phyloP scores from a whole-genome alignment of 441 rosid species.

The Erodium texanum region DNA sequence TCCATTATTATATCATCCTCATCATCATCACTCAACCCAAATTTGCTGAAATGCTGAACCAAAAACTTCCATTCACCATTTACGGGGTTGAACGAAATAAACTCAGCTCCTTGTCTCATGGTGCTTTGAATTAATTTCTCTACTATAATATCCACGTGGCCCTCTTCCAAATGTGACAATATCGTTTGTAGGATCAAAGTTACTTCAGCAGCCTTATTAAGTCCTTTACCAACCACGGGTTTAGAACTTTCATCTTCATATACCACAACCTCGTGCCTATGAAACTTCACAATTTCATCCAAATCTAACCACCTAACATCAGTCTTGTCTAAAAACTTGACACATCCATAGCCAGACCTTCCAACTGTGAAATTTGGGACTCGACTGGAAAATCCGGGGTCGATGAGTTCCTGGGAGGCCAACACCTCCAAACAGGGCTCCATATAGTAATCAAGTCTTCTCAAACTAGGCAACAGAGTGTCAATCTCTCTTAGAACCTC shows the following conservation, averaged over 20 bases:
- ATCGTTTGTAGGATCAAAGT: slow-evolving; percentile 41
- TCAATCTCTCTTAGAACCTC: no score
- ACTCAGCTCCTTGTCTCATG: slow-evolving; percentile 69
- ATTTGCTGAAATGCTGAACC: slow-evolving; percentile 86
- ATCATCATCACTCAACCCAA: slow-evolving; percentile 85
- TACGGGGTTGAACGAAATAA: slow-evolving; percentile 51
- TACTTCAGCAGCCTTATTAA: slow-evolving; percentile 88
- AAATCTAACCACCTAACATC: slow-evolving; percentile 68
- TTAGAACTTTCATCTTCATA: slow-evolving; percentile 69
- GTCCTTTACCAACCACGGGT: slow-evolving; percentile 70
- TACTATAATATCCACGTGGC: slow-evolving; percentile 27
- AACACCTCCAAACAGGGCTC: slow-evolving; percentile 56
- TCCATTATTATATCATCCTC: slow-evolving; percentile 79
- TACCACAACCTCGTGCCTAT: slow-evolving; percentile 60
- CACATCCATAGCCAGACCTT: slow-evolving; percentile 62
- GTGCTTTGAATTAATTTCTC: slow-evolving; percentile 39
- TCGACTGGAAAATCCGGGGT: slow-evolving; percentile 59
- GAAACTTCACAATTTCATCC: slow-evolving; percentile 61
- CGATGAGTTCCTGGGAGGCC: slow-evolving; percentile 35
- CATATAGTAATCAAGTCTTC: slow-evolving; percentile 46
- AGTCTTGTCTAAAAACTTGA: slow-evolving; percentile 63
- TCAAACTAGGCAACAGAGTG: slow-evolving; percentile 45
- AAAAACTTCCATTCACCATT: slow-evolving; percentile 68
- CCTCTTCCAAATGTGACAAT: slow-evolving; percentile 21
- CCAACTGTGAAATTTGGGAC: slow-evolving; percentile 72